Evolutionary conservation across 768 basidiomycete species (phyloP), one percentile per base, ranked within the genome.

Genomic region (Lactifluus pinguis): DNA sequence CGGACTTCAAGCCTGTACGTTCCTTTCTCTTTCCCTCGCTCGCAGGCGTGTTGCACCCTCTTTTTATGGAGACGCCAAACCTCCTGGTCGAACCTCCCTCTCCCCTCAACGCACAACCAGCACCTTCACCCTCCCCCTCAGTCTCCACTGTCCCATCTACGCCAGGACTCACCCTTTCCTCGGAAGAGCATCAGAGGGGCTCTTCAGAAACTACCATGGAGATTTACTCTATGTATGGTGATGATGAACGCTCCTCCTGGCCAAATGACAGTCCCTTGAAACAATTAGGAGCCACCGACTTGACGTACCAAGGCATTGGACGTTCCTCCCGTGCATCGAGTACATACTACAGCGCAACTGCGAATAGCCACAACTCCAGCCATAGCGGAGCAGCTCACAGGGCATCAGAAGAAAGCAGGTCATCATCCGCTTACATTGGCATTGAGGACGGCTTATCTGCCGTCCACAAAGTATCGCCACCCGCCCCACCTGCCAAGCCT

Each of bases 191-290:
- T 66, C 79, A 77, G 19, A 80, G 84, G 60, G 76, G 75, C 58
- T 84, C 86, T 0, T 83, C 86, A 13, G 88, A 89, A 67, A 83
- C 86, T 52, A 83, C 88, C 13, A 87, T 92, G 69, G 83, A 86
- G 69, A 92, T 92, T 59, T 92, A 90, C 71, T 89, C 87, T 52
- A 91, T 91, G 89, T 92, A 92, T 71, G 83, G 83, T 55, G 84
- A 85, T 70, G 81, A 84, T 59, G 68, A 49, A 51, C 59, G 25
- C 53, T 48, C 60, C 7, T 59, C 67, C 21, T 70, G 61, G 56
- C 58, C 66, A 55, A 61, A 66, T 53, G 65, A 69, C 59, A 47
- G 60, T 54, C 67, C 72, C 67, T 38, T 68, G 74, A 48, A 75
- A 76, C 76, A 76, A 67, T 60, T 63, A 49, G 68, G 66, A 47